Conservation (phyloP, 495 filamentous ascomycete species). For the Hypoxylon trugodes region DNA sequence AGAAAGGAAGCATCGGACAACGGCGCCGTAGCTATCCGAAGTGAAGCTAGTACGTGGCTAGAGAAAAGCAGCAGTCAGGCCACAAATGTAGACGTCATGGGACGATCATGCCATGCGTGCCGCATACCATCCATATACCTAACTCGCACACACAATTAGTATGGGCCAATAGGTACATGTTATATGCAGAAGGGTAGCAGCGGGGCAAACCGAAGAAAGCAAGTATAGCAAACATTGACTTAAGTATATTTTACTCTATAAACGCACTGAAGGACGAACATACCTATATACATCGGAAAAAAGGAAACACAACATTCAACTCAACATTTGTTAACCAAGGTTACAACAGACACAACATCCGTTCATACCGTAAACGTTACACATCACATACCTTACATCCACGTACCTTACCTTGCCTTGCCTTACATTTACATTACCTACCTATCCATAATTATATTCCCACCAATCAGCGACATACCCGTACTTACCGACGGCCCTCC, state of each 20-base stretch:
- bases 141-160: no score
- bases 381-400: slow-evolving; percentile 7
- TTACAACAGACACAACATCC: slow-evolving; percentile 13
- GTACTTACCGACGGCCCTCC: neutral
- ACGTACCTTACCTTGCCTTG: neutral
- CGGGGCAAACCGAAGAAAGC: slow-evolving; percentile 18
- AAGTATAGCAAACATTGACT: neutral
- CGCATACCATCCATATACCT: no score
- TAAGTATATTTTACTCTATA: slow-evolving; percentile 9
- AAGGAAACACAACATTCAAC: neutral
- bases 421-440: neutral
- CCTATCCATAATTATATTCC: neutral
- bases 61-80: slow-evolving; percentile 24
- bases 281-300: slow-evolving; percentile 1
- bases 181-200: slow-evolving; percentile 1
- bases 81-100: slow-evolving; percentile 39
- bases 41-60: slow-evolving; percentile 21
- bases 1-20: slow-evolving; percentile 19
- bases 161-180: neutral
- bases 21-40: slow-evolving; percentile 19
- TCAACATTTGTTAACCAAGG: neutral
- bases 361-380: no score
- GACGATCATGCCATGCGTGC: slow-evolving; percentile 36
- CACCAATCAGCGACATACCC: slow-evolving; percentile 2
- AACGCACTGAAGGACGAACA: neutral